A percentile compares a stretch with the other conserved stretches of the same genome.
Evolutionary conservation across 164 flowering plant species (phyloP).

Genomic region (Chimonanthus salicifolius): DNA sequence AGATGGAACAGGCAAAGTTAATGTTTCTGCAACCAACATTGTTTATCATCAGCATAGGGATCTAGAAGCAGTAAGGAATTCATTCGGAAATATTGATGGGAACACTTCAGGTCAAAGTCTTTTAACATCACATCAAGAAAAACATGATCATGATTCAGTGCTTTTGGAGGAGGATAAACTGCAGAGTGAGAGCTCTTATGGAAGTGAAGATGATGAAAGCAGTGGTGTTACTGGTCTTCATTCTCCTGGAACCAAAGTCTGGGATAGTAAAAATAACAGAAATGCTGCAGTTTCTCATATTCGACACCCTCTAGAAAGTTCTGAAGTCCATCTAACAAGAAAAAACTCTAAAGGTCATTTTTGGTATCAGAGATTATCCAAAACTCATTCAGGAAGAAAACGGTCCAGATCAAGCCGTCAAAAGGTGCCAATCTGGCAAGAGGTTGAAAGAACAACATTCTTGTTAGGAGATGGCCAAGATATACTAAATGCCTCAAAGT

Average conservation of each 20-base stretch:
- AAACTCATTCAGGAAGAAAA: conserved; percentile 48
- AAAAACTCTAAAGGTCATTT: conserved; percentile 41
- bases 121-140: conserved; percentile 25
- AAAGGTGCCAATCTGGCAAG: conserved; percentile 64
- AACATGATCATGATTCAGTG: conserved; percentile 29
- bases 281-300: conserved; percentile 47
- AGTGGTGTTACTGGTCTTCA: conserved; percentile 71
- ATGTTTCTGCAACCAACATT: conserved; percentile 10
- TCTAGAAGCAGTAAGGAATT: conserved; percentile 11
- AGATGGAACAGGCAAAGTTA: conserved; percentile 19
- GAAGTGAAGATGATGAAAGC: conserved; percentile 74
- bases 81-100: conserved; percentile 9
- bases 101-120: conserved; percentile 16
- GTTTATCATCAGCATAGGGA: conserved; percentile 15
- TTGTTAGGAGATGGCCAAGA: conserved; percentile 80
- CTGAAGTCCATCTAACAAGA: conserved; percentile 36
- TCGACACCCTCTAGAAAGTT: conserved; percentile 91
- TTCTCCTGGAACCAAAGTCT: conserved; percentile 87
- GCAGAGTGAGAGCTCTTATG: conserved; percentile 48
- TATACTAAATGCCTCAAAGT: conserved; percentile 45
- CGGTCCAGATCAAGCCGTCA: conserved; percentile 52
- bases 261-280: conserved; percentile 87
- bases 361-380: conserved; percentile 32
- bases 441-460: conserved; percentile 85
- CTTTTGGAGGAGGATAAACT: conserved; percentile 42